A percentile compares a stretch with the other conserved stretches of the same genome.
These are phyloP conservation scores for Nakazawaea molendinolei DNA, from an alignment of 805 yeast species.

Conservation along the genomic window DNA sequence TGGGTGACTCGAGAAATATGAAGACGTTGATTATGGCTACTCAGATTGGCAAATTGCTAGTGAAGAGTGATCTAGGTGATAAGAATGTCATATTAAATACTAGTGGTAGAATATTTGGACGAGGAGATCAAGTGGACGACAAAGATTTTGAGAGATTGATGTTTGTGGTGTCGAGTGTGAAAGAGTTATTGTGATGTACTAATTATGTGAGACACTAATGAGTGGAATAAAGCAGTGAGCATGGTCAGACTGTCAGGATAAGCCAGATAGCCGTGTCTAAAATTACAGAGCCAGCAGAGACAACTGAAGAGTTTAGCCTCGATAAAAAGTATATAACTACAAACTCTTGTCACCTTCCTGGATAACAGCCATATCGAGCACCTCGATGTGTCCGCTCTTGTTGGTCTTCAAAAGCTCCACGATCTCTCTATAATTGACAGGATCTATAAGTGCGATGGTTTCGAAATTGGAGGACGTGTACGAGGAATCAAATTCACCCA, in stretches of 20 bases:
- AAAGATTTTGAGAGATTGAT: constrained; percentile 29
- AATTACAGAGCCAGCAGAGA: no score
- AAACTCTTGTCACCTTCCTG: constrained; percentile 40
- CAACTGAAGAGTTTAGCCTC: no score
- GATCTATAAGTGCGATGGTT: constrained; percentile 63
- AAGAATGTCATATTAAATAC: constrained; percentile 27
- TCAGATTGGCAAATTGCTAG: constrained; percentile 27
- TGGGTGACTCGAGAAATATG: constrained; percentile 33
- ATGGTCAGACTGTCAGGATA: no score
- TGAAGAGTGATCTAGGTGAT: constrained; percentile 23
- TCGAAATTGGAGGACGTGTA: constrained; percentile 39
- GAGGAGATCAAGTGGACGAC: constrained; percentile 27
- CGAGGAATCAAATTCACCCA: constrained; percentile 14
- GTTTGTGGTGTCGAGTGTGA: constrained; percentile 12
- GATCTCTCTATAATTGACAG: constrained; percentile 69
- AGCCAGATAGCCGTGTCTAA: no score
- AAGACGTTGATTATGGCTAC: constrained; percentile 40
- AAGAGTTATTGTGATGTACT: no score
- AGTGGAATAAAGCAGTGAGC: no score
- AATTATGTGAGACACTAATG: no score
- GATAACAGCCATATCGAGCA: constrained; percentile 84
- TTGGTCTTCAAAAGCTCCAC: constrained; percentile 43
- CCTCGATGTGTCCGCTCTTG: constrained; percentile 68
- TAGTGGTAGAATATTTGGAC: constrained; percentile 27
- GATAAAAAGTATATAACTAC: no score